Conservation (phyloP, 1,284 basidiomycete genomes). For the Pseudozyma hubeiensis region DNA sequence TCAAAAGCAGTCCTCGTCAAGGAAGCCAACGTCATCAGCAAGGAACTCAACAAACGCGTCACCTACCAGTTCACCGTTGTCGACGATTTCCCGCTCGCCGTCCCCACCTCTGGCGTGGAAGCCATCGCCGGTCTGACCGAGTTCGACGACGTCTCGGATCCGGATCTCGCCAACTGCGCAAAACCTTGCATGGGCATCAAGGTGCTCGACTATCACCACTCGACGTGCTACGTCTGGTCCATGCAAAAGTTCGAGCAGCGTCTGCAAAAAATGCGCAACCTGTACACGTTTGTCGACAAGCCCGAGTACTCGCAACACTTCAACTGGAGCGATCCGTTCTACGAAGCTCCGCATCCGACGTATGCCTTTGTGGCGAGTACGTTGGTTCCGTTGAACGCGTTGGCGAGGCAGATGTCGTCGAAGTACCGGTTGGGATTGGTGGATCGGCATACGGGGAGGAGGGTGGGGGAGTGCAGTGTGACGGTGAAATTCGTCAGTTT, state of each 20-base stretch:
- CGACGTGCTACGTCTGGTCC: slow-evolving; percentile 76
- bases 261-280: slow-evolving; percentile 90
- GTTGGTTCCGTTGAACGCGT: slow-evolving; percentile 81
- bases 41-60: slow-evolving; percentile 79
- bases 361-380: slow-evolving; percentile 82
- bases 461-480: slow-evolving; percentile 49
- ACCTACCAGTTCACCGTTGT: slow-evolving; percentile 91
- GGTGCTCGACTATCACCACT: slow-evolving; percentile 74
- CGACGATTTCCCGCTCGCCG: slow-evolving; percentile 81
- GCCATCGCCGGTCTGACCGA: slow-evolving; percentile 83
- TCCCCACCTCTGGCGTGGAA: slow-evolving; percentile 84
- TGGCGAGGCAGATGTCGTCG: slow-evolving; percentile 75
- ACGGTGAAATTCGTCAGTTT: slow-evolving; percentile 61
- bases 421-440: slow-evolving; percentile 54
- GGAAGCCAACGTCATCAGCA: slow-evolving; percentile 80
- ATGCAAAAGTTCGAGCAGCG: slow-evolving; percentile 87
- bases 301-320: slow-evolving; percentile 84
- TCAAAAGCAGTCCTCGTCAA: slow-evolving; percentile 87
- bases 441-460: slow-evolving; percentile 38
- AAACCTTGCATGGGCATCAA: slow-evolving; percentile 86
- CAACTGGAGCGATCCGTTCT: slow-evolving; percentile 91
- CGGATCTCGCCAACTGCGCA: slow-evolving; percentile 46
- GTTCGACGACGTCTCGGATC: slow-evolving; percentile 78
- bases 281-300: slow-evolving; percentile 89
- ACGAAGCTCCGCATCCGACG: slow-evolving; percentile 73